A percentile compares a stretch with the other conserved stretches of the same genome.
These are phyloP conservation scores for Ottelia alismoides DNA, from an alignment of 106 monocot genomes.

Conservation along the genomic window DNA sequence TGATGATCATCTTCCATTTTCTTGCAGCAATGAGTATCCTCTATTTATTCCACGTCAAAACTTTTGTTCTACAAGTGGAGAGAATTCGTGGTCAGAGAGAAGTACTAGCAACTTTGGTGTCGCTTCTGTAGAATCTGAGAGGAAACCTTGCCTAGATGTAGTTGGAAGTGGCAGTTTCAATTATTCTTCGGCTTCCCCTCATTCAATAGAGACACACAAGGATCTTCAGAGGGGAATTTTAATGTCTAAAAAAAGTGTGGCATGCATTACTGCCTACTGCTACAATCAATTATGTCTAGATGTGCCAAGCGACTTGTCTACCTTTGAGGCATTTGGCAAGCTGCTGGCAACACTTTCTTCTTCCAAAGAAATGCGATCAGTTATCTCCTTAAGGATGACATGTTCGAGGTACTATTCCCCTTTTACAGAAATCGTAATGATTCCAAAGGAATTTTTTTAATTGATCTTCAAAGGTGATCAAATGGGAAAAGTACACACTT, in stretches of 20 bases:
- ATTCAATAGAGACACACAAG: slow-evolving; percentile 58
- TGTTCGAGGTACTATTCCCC: slow-evolving; percentile 78
- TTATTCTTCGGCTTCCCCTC: slow-evolving; percentile 49
- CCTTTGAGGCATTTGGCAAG: slow-evolving; percentile 91
- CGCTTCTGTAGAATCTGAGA: slow-evolving; percentile 72
- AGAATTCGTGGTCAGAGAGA: slow-evolving; percentile 81
- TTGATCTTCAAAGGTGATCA: no score
- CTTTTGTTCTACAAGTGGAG: slow-evolving; percentile 52
- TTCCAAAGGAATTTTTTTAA: no score
- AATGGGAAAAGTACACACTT: no score
- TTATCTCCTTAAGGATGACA: slow-evolving; percentile 42
- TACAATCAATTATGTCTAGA: slow-evolving; percentile 71
- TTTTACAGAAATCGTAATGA: no score
- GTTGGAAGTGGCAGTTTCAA: slow-evolving; percentile 41
- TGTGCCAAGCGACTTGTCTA: slow-evolving; percentile 65
- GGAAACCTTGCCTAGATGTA: slow-evolving; percentile 41
- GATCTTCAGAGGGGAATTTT: slow-evolving; percentile 95
- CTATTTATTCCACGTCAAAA: slow-evolving; percentile 82
- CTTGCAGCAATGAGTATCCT: slow-evolving; percentile 79
- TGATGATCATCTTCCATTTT: neutral
- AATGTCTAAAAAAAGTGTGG: slow-evolving; percentile 87
- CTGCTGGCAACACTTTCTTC: slow-evolving; percentile 61
- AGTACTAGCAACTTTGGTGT: slow-evolving; percentile 78
- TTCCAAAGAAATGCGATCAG: slow-evolving; percentile 51
- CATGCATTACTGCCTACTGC: slow-evolving; percentile 80